These are phyloP conservation scores for Ulmus americana DNA, from an alignment of 331 rosid species.

Conservation along the genomic window DNA sequence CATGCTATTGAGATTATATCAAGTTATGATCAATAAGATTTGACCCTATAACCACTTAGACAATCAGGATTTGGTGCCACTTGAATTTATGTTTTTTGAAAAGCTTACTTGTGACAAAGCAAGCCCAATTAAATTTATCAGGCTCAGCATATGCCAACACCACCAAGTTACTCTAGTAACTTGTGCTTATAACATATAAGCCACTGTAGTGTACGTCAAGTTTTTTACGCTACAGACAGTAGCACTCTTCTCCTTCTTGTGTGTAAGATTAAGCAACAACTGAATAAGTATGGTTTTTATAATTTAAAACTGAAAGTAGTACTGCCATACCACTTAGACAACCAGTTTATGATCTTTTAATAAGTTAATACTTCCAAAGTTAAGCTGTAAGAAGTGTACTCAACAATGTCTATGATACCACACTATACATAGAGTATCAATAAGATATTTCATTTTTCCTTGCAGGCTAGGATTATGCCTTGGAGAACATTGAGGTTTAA, in stretches of 20 bases:
- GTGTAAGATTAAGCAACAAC: not conserved
- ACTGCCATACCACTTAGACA: not conserved
- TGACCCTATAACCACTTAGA: not conserved
- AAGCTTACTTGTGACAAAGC: not conserved
- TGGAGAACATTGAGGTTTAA: constrained; percentile 97
- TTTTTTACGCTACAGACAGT: not conserved
- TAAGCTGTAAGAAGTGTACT: not conserved
- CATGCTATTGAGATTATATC: not conserved
- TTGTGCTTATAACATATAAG: not conserved
- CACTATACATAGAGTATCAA: not conserved
- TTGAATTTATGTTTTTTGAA: not conserved
- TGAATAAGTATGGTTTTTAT: not conserved
- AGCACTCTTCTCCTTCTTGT: not conserved
- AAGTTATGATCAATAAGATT: not conserved
- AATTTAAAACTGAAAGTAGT: not conserved
- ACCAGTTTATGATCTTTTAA: not conserved
- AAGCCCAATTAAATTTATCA: not conserved
- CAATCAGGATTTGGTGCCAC: not conserved
- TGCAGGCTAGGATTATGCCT: constrained; percentile 94
- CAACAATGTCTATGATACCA: not conserved
- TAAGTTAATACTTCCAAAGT: not conserved
- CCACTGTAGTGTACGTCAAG: not conserved
- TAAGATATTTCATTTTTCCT: constrained; percentile 23
- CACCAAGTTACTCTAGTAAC: not conserved
- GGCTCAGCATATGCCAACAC: not conserved